Conservation (phyloP, 2,329 filamentous ascomycete species). For the Chaetothyriales sp. region DNA sequence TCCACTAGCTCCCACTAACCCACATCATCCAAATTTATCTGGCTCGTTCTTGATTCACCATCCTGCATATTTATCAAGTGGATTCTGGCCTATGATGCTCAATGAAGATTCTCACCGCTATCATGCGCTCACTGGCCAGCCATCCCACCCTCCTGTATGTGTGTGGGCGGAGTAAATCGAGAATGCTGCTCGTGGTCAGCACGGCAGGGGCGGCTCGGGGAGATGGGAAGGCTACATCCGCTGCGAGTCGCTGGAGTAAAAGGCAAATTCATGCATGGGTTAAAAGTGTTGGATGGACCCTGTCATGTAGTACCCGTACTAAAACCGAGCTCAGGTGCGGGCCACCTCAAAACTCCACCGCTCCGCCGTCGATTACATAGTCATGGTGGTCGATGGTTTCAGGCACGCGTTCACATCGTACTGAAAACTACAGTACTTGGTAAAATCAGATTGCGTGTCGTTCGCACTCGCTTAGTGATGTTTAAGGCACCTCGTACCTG, state of each 20-base stretch:
- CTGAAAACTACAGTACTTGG: background rate
- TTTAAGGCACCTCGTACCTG: background rate
- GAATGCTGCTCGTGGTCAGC: background rate
- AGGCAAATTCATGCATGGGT: background rate
- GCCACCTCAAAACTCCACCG: too few relatives aligned
- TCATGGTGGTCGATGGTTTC: background rate
- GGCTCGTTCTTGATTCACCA: background rate
- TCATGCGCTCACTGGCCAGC: background rate
- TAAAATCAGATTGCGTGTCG: background rate
- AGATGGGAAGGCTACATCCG: background rate
- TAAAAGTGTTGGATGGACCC: background rate
- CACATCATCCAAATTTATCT: background rate
- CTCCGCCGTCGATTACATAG: background rate
- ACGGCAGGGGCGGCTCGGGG: background rate
- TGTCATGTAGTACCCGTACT: background rate
- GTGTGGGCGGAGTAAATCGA: background rate
- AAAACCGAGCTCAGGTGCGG: too few relatives aligned
- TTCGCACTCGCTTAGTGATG: background rate
- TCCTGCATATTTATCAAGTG: background rate
- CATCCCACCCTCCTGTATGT: too few relatives aligned
- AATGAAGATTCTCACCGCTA: background rate
- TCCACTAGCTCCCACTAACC: background rate
- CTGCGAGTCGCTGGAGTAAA: background rate
- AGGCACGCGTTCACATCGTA: background rate
- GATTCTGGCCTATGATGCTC: background rate